Conservation (phyloP, 805 yeast genomes). For the Suhomyces xylopsoci region DNA sequence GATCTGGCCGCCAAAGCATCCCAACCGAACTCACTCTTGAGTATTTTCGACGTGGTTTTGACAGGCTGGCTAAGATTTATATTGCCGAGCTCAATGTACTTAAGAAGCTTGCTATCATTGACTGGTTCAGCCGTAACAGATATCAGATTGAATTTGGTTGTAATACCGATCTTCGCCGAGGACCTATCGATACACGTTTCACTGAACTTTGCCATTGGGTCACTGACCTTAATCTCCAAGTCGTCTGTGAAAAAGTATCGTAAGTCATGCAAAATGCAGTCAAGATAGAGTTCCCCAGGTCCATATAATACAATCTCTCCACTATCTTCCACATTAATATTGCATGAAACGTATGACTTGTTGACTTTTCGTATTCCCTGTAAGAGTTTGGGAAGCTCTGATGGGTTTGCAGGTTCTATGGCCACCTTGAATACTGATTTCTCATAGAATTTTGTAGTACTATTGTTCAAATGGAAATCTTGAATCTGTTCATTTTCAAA, state of each 20-base stretch:
- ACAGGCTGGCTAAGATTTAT: constrained; percentile 34
- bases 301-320: constrained; percentile 83
- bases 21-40: constrained; percentile 66
- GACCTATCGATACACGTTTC: constrained; percentile 74
- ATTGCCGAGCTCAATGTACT: constrained; percentile 53
- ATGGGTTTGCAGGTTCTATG: constrained; percentile 75
- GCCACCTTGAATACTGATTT: constrained; percentile 69
- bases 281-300: constrained; percentile 85
- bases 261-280: constrained; percentile 76
- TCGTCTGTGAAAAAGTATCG: constrained; percentile 56
- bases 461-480: constrained; percentile 22
- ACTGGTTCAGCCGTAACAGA: constrained; percentile 79
- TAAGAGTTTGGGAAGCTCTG: constrained; percentile 69
- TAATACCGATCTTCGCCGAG: constrained; percentile 61
- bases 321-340: constrained; percentile 76
- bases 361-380: constrained; percentile 65
- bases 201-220: constrained; percentile 73
- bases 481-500: constrained; percentile 24
- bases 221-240: constrained; percentile 76
- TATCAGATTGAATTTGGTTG: constrained; percentile 53
- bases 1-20: constrained; percentile 82
- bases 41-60: constrained; percentile 48
- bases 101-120: constrained; percentile 45
- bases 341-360: constrained; percentile 62
- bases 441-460: constrained; percentile 22